Conservation (phyloP, 192 early-diverging fungal species). For the Backusella australiensis region DNA sequence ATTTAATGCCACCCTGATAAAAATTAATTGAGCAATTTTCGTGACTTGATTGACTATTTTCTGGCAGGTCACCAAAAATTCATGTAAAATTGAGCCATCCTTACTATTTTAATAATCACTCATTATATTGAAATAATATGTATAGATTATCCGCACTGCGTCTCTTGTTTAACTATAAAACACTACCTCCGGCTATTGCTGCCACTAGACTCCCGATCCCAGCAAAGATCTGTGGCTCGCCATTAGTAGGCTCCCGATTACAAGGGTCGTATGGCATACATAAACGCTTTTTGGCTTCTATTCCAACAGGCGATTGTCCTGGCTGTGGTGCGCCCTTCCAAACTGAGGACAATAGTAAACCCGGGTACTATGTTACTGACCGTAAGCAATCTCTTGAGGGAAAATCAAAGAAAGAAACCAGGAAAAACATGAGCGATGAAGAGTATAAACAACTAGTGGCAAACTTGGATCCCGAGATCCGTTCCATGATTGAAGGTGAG, state of each 20-base stretch:
- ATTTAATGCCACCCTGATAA: too few relatives aligned
- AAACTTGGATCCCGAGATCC: conserved; percentile 41
- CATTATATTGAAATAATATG: not conserved
- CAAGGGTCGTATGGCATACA: not conserved
- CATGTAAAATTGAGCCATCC: not conserved
- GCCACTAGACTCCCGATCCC: not conserved
- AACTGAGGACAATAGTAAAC: conserved; percentile 31
- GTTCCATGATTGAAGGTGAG: conserved; percentile 21
- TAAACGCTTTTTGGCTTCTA: not conserved
- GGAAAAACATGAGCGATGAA: conserved; percentile 38
- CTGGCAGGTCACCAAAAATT: not conserved
- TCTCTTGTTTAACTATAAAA: not conserved
- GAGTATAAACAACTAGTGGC: conserved; percentile 37
- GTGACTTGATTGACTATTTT: not conserved
- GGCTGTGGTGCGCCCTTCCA: conserved; percentile 72
- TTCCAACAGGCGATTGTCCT: conserved; percentile 45
- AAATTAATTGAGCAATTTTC: not conserved
- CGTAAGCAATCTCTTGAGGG: not conserved
- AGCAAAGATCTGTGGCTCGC: not conserved
- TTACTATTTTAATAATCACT: not conserved
- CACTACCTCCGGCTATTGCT: not conserved
- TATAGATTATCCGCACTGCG: not conserved
- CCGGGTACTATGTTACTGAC: conserved; percentile 51
- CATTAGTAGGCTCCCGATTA: not conserved
- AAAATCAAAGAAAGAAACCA: not conserved